Evolutionary conservation across 805 yeast species (phyloP), one percentile per base, ranked within the genome.

Genomic region (Wickerhamomyces xylosicus): DNA sequence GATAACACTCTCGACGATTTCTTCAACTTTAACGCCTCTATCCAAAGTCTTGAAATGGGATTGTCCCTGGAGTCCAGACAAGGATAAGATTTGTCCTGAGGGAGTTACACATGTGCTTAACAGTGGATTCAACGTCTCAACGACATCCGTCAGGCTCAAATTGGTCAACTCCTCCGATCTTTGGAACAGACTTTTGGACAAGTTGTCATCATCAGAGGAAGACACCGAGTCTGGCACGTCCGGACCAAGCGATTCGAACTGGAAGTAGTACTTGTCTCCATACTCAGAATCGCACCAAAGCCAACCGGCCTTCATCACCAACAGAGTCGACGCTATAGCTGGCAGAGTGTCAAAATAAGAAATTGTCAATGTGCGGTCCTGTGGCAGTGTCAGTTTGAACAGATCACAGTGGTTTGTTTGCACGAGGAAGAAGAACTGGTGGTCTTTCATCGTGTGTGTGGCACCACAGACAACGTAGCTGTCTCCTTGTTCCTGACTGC

Each of bases 311-410:
- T 72, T 79, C 45, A 87, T 67, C 33, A 90, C 74, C 31, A 69
- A 63, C 11, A 90, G 48, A 5, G 69, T 54, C 17, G 66, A 63
- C 19, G 83, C 70, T 1, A 69, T 56, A 17, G 19, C 4, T 2
- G 87, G 83, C 28, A 85, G 67, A 0, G 95, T 70, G 52, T 85
- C 96, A 57, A 90, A 89, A 50, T 82, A 87, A 14, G 73, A 64
- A 13, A 82, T 65, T n/a, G 63, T 53, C 9, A 81, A 52, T 2
- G 58, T 58, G 11, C 58, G 63, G 35, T 71, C 69, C 14, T 63
- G 62, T 20, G 67, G 71, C 8, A 79, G 53, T 16, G 73, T 71
- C 3, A 85, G 63, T 53, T 85, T 87, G 62, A 77, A 83, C 4
- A 85, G 41, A 52, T 85, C 95, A 16, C 97, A 97, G 14, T 60